These are phyloP conservation scores for Sphaerulina vaccinii DNA, from an alignment of 2,329 filamentous ascomycete species.

Conservation along the genomic window DNA sequence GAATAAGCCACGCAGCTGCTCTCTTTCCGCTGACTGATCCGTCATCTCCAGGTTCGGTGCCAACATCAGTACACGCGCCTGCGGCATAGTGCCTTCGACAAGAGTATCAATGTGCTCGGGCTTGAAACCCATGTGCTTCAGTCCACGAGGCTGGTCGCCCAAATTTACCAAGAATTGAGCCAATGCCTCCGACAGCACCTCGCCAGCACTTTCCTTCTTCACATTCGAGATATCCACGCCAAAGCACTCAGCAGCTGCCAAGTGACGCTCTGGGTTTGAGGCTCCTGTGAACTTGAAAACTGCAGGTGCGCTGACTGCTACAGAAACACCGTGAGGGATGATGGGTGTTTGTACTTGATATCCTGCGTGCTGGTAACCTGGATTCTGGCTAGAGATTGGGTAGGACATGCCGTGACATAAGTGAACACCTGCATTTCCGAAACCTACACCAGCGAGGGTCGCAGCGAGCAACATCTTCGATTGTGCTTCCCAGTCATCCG, in stretches of 20 bases:
- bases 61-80: constrained; percentile 84
- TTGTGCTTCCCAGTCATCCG: constrained; percentile 89
- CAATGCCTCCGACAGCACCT: constrained; percentile 80
- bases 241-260: constrained; percentile 85
- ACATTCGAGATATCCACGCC: constrained; percentile 86
- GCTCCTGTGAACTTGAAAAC: constrained; percentile 92
- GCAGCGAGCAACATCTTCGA: constrained; percentile 93
- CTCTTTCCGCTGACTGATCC: constrained; percentile 49
- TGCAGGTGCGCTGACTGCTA: constrained; percentile 87
- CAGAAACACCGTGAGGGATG: constrained; percentile 93
- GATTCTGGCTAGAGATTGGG: constrained; percentile 93
- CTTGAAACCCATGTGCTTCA: constrained; percentile 80
- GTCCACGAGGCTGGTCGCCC: constrained; percentile 84
- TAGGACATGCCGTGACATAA: constrained; percentile 92
- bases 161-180: constrained; percentile 75
- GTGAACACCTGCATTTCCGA: constrained; percentile 96
- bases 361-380: constrained; percentile 82
- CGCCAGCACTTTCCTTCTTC: constrained; percentile 84
- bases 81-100: constrained; percentile 92
- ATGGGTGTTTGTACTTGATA: constrained; percentile 75
- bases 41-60: constrained; percentile 69
- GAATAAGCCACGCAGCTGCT: constrained; percentile 49
- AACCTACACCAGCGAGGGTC: constrained; percentile 90
- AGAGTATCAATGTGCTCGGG: constrained; percentile 72
- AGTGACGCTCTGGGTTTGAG: constrained; percentile 87